Evolutionary conservation across 2,329 filamentous ascomycete genomes (phyloP).

Genomic region (Annulohypoxylon truncatum): DNA sequence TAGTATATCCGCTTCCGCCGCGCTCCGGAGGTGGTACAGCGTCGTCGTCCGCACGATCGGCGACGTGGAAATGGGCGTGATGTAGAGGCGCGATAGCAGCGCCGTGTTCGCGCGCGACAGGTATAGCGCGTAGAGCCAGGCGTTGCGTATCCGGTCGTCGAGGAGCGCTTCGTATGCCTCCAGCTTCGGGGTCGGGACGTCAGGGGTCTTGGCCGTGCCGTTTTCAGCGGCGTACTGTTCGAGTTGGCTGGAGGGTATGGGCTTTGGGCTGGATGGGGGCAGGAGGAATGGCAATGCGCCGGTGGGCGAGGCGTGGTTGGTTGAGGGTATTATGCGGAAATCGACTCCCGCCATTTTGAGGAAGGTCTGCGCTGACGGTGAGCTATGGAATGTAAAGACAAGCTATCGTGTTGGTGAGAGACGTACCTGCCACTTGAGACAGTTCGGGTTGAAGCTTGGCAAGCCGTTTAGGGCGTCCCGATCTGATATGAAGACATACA

Average conservation of each 20-base stretch:
- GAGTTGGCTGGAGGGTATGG: slow-evolving; percentile 73
- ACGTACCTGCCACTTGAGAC: slow-evolving; percentile 92
- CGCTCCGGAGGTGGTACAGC: slow-evolving; percentile 73
- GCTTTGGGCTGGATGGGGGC: slow-evolving; percentile 59
- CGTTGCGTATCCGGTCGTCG: slow-evolving; percentile 81
- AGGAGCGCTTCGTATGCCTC: slow-evolving; percentile 84
- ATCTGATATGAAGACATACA: slow-evolving; percentile 82
- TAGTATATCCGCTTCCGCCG: slow-evolving; percentile 79
- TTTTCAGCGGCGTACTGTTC: slow-evolving; percentile 73
- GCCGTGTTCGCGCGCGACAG: slow-evolving; percentile 74
- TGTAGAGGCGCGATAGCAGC: slow-evolving; percentile 78
- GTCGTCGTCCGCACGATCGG: slow-evolving; percentile 71
- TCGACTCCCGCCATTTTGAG: slow-evolving; percentile 79
- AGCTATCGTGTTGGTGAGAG: neutral
- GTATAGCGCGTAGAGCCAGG: slow-evolving; percentile 91
- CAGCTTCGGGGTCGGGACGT: slow-evolving; percentile 66
- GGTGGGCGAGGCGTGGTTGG: slow-evolving; percentile 91
- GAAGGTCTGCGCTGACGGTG: slow-evolving; percentile 70
- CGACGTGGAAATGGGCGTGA: slow-evolving; percentile 70
- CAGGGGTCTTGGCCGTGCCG: slow-evolving; percentile 55
- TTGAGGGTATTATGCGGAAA: slow-evolving; percentile 77
- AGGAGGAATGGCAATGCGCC: slow-evolving; percentile 90
- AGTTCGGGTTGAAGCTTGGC: slow-evolving; percentile 91
- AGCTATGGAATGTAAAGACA: neutral
- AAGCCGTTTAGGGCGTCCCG: slow-evolving; percentile 69